These are phyloP conservation scores for Emydomyces testavorans DNA, from an alignment of 2,329 filamentous ascomycete species.

Conservation along the genomic window DNA sequence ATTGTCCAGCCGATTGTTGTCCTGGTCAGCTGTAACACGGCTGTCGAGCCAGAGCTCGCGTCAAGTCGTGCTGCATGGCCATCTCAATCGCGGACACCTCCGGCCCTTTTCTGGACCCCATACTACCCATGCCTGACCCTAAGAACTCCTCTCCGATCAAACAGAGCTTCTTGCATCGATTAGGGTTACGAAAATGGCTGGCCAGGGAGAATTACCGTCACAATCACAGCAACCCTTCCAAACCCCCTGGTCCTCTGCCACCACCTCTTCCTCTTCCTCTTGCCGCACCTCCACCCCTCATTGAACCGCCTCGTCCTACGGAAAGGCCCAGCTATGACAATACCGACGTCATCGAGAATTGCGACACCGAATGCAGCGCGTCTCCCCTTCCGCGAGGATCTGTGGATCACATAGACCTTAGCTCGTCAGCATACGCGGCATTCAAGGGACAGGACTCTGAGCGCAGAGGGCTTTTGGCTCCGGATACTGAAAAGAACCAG, in stretches of 20 bases:
- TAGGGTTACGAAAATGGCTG: slow-evolving; percentile 34
- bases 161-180: slow-evolving; percentile 38
- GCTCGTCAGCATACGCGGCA: slow-evolving; percentile 12
- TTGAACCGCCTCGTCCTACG: slow-evolving; percentile 1
- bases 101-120: slow-evolving; percentile 27
- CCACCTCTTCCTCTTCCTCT: not conserved
- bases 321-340: not conserved
- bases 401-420: slow-evolving; percentile 1
- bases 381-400: slow-evolving; percentile 5
- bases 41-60: slow-evolving; percentile 22
- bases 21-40: slow-evolving; percentile 25
- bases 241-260: slow-evolving; percentile 21
- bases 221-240: not conserved
- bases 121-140: slow-evolving; percentile 27
- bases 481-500: slow-evolving; percentile 43
- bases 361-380: slow-evolving; percentile 8
- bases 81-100: slow-evolving; percentile 32
- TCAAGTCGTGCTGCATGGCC: slow-evolving; percentile 31
- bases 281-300: slow-evolving; percentile 4
- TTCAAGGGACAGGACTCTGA: slow-evolving; percentile 47
- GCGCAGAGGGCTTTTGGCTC: slow-evolving; percentile 58
- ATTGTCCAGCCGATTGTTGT: slow-evolving; percentile 27
- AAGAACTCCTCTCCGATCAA: slow-evolving; percentile 28
- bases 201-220: slow-evolving; percentile 29
- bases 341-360: slow-evolving; percentile 12